Conservation (phyloP, 176 grass and related monocot species). For the Avena eriantha region DNA sequence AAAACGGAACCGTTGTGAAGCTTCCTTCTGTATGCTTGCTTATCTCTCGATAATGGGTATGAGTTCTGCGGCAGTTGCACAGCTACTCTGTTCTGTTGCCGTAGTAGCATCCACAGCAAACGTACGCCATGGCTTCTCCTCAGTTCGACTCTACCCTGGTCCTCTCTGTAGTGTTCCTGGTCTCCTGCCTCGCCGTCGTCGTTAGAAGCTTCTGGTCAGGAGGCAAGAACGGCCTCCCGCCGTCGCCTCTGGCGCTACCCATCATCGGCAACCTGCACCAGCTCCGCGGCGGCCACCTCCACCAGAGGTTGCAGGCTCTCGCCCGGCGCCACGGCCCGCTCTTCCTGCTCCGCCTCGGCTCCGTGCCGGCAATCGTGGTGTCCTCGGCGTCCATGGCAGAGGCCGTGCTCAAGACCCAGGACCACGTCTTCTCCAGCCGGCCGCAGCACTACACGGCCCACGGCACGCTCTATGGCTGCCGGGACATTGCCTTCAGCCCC, state of each 20-base stretch:
- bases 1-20: background rate
- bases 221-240: background rate
- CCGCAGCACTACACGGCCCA: slow-evolving; percentile 27
- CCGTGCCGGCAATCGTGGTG: slow-evolving; percentile 43
- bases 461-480: slow-evolving; percentile 43
- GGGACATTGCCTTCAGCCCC: slow-evolving; percentile 49
- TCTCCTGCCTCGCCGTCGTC: background rate
- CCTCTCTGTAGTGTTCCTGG: background rate
- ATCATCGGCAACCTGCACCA: slow-evolving; percentile 68
- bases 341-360: background rate
- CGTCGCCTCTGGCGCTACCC: slow-evolving; percentile 50
- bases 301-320: slow-evolving; percentile 43
- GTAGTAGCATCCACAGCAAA: background rate
- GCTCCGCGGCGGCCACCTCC: slow-evolving; percentile 36
- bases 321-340: background rate
- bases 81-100: background rate
- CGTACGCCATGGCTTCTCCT: background rate
- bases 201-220: background rate
- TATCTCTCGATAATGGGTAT: too few species aligned
- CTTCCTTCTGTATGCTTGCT: background rate
- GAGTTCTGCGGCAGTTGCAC: background rate
- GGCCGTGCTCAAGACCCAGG: slow-evolving; percentile 46
- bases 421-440: slow-evolving; percentile 45
- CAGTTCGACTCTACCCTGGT: background rate
- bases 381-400: slow-evolving; percentile 58